Evolutionary conservation across 2,329 filamentous ascomycete genomes (phyloP).

Genomic region (Penicillium frequentans): DNA sequence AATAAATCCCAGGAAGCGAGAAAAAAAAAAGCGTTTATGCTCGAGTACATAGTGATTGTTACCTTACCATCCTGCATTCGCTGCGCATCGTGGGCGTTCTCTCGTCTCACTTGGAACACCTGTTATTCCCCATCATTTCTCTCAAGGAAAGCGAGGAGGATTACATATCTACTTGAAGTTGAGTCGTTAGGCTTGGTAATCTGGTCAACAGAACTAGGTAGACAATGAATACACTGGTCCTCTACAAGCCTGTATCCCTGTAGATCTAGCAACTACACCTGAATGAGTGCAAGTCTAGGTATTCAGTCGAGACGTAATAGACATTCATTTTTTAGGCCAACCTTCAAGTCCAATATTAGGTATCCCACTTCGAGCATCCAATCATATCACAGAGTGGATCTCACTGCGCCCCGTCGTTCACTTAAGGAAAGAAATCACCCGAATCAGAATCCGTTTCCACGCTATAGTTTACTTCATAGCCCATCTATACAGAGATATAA

Average conservation of each 20-base stretch:
- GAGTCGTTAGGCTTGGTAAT: neutral
- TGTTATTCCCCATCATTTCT: neutral
- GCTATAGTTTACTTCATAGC: neutral
- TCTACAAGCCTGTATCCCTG: neutral
- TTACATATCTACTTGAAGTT: neutral
- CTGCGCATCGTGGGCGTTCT: conserved; percentile 12
- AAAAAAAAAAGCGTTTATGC: conserved; percentile 2
- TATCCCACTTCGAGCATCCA: neutral
- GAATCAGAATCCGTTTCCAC: conserved; percentile 13
- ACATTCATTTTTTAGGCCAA: neutral
- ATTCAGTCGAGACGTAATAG: neutral
- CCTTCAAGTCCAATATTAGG: neutral
- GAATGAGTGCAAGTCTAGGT: neutral
- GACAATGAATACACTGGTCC: neutral
- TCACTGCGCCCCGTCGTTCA: conserved; percentile 12
- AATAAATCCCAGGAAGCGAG: conserved; percentile 7
- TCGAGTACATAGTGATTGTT: neutral
- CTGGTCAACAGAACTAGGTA: neutral
- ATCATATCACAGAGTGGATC: conserved; percentile 10
- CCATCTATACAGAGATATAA: conserved; percentile 5
- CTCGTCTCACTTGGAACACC: conserved; percentile 1
- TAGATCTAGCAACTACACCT: no score
- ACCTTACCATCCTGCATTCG: conserved; percentile 10
- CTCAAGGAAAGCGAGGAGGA: neutral
- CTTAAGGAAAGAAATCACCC: conserved; percentile 12